Base-by-base conservation (phyloP, 2,329 filamentous ascomycete species). In the Sphaerulina vaccinii region DNA sequence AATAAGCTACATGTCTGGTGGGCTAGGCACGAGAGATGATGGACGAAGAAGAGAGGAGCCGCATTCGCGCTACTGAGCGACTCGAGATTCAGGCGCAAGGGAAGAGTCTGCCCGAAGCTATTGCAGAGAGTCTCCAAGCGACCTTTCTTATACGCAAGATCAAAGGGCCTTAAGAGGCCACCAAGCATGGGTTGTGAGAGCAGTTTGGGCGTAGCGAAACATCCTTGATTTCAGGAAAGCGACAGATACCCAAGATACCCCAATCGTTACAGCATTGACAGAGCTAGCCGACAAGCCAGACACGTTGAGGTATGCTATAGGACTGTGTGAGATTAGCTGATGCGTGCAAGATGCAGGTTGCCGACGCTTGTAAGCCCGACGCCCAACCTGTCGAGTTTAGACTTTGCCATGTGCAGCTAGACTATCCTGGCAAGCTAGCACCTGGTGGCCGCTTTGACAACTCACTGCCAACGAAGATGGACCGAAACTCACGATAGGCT, bases 1-100 rank as follows among this genome's bases (percentile, higher is more conserved):
- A 46, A 47, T 51, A 46, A 54, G 49, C 18, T 62, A 62, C 48
- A 63, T 64, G 59, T 61, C 60, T 49, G 62, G 63, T n/a, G 62
- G 60, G 22, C 42, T 62, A n/a, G 61, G 60, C 1, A 53, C 52
- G 32, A 42, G 59, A 33, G 58, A 61, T 44, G 59, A 61, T 21
- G 32, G 42, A 3, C 39, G 52, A 10, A 40, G 52, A 19, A 36
- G 49, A 24, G 52, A 54, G 22, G 49, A 49, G 24, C 43, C 46
- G 16, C 48, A 38, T 16, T 50, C 39, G 33, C 48, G 48, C 6
- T 50, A 44, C 24, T 50, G 32, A 38, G 16, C 9, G 23, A 23
- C 5, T 1, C 4, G 29, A 13, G 16, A 18, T n/a, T 19, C 21
- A 15, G 16, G n/a, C 16, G 9, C 10, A 3, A 15, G 5, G 19